phyloP scores from a whole-genome alignment of 2,329 filamentous ascomycete species.

The Phaeomoniella chlamydospora region DNA sequence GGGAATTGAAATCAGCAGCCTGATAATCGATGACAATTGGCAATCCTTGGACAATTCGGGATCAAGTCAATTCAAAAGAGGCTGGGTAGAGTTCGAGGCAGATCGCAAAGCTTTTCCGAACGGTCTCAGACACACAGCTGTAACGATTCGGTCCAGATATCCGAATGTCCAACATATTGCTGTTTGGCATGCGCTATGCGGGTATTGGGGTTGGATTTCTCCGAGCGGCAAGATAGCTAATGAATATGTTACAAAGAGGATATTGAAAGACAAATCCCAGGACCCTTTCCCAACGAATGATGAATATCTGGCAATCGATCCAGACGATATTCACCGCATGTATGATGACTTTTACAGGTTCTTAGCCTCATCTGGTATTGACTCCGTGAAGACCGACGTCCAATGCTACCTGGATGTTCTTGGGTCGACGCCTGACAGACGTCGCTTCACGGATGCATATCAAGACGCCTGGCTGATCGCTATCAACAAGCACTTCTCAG shows the following conservation, averaged over 20 bases:
- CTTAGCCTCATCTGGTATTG: constrained; percentile 57
- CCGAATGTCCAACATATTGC: constrained; percentile 68
- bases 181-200: constrained; percentile 81
- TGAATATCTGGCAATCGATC: constrained; percentile 57
- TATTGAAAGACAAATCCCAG: constrained; percentile 40
- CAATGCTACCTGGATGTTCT: constrained; percentile 81
- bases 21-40: constrained; percentile 98
- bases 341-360: constrained; percentile 90
- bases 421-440: constrained; percentile 52
- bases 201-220: constrained; percentile 86
- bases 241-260: constrained; percentile 58
- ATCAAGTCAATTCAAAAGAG: constrained; percentile 32
- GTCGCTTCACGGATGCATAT: constrained; percentile 57
- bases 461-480: constrained; percentile 77
- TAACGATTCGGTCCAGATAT: constrained; percentile 53
- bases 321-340: constrained; percentile 59
- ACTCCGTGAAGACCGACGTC: constrained; percentile 83
- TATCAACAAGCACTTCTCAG: constrained; percentile 62
- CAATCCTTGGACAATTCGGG: constrained; percentile 52
- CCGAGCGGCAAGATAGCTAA: constrained; percentile 59
- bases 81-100: constrained; percentile 76
- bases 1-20: constrained; percentile 62
- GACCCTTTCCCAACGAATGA: constrained; percentile 34
- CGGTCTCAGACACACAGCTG: constrained; percentile 59
- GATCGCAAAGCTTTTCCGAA: constrained; percentile 63